Conservation (phyloP, 495 filamentous ascomycete genomes). For the Aspergillus kassunensis region DNA sequence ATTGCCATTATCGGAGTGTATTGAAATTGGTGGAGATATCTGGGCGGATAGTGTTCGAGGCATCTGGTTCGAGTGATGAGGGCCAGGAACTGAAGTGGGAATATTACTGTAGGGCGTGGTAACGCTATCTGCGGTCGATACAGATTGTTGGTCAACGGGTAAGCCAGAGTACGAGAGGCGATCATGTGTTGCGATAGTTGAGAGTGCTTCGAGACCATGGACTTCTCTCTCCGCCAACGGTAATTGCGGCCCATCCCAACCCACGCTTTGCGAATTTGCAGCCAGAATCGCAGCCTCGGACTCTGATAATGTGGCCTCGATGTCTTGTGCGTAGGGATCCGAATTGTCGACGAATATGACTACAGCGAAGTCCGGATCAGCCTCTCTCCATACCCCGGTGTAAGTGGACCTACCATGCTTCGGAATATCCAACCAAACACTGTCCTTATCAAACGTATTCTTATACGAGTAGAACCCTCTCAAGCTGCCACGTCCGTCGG, state of each 20-base stretch:
- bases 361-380: constrained; percentile 20
- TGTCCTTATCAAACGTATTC: constrained; percentile 61
- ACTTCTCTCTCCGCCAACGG: constrained; percentile 33
- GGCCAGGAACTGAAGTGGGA: constrained; percentile 26
- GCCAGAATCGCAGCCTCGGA: constrained; percentile 30
- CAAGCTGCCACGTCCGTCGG: constrained; percentile 43
- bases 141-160: constrained; percentile 19
- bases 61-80: constrained; percentile 35
- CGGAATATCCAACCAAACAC: constrained; percentile 61
- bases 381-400: not conserved
- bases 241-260: constrained; percentile 22
- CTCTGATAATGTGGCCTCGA: constrained; percentile 35
- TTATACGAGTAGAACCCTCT: constrained; percentile 68
- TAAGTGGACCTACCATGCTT: constrained; percentile 41
- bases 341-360: constrained; percentile 63
- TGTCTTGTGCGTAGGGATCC: constrained; percentile 58
- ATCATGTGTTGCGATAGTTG: constrained; percentile 51
- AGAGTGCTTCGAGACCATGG: constrained; percentile 54
- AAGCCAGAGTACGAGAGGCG: constrained; percentile 37
- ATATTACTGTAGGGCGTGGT: constrained; percentile 16
- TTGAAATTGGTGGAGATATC: constrained; percentile 35
- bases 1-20: constrained; percentile 35
- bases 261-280: constrained; percentile 30
- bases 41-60: constrained; percentile 33
- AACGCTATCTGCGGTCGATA: constrained; percentile 14